Conservation (phyloP, 129 eudicot species). For the Helichrysum umbraculigerum region DNA sequence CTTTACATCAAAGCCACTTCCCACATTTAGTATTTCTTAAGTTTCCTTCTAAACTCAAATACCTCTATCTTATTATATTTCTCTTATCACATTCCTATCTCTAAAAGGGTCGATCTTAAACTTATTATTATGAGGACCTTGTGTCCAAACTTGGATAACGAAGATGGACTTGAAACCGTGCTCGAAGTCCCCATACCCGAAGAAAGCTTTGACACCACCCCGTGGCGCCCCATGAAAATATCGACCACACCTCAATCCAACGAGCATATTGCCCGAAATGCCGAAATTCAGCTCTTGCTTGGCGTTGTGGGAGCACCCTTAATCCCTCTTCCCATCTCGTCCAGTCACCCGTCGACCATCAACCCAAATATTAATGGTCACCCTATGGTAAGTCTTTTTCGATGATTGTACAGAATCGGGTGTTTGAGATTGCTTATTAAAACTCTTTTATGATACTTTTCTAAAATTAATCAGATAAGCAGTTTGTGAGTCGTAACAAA, state of each 20-base stretch:
- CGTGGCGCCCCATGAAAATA: conserved; percentile 58
- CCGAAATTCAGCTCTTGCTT: conserved; percentile 77
- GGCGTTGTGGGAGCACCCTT: conserved; percentile 91
- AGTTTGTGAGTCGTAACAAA: too few species aligned
- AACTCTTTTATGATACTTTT: background rate
- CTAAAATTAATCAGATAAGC: too few species aligned
- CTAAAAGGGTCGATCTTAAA: background rate
- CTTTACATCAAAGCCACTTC: conserved; percentile 36
- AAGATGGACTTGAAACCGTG: conserved; percentile 83
- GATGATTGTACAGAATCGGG: background rate
- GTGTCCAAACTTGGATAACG: conserved; percentile 68
- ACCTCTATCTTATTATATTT: background rate
- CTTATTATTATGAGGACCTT: conserved; percentile 62
- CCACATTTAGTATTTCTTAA: conserved; percentile 17
- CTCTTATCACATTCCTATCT: background rate
- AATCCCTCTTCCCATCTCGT: conserved; percentile 66
- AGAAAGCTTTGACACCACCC: conserved; percentile 45
- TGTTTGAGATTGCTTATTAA: background rate
- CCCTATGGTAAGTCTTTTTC: conserved; percentile 56
- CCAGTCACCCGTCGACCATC: conserved; percentile 34
- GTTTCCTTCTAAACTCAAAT: conserved; percentile 17
- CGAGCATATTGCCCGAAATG: conserved; percentile 39
- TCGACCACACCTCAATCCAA: conserved; percentile 39
- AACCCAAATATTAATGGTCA: conserved; percentile 44
- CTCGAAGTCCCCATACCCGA: conserved; percentile 93